Percentiles rank a stretch among this genome's conserved stretches.
These are phyloP conservation scores for Trametes cingulata DNA, from an alignment of 768 basidiomycete species.

Conservation along the genomic window DNA sequence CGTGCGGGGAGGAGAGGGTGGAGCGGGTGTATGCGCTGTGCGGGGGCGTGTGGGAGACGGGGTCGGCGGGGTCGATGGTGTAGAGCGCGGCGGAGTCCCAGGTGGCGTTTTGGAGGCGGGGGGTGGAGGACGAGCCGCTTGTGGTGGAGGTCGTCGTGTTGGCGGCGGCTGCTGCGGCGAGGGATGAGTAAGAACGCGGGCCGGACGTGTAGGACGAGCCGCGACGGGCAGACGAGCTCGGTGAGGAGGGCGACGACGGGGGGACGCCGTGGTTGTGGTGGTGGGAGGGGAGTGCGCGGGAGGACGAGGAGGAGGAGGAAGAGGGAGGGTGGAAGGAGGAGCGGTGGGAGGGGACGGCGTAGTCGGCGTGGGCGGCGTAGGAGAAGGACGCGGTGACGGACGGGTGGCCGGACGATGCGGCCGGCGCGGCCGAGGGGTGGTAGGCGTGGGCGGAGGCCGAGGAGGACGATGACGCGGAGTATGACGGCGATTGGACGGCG, in stretches of 20 bases:
- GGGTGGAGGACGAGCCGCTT: neutral
- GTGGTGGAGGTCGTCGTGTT: neutral
- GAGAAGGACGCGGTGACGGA: conserved; percentile 10
- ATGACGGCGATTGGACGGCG: conserved; percentile 14
- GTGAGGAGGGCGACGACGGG: neutral
- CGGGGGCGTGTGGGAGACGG: neutral
- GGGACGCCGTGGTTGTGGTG: neutral
- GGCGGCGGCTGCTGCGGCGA: conserved; percentile 3
- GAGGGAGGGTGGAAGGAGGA: conserved; percentile 1
- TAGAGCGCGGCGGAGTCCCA: conserved; percentile 20
- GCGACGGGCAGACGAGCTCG: neutral
- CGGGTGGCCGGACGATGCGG: conserved; percentile 7
- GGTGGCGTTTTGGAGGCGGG: conserved; percentile 16
- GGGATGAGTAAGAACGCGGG: conserved; percentile 7
- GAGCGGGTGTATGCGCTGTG: conserved; percentile 4
- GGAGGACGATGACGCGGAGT: conserved; percentile 11
- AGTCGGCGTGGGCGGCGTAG: conserved; percentile 9
- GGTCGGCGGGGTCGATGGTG: conserved; percentile 19
- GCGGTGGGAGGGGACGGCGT: conserved; percentile 4
- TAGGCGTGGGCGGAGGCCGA: conserved; percentile 5
- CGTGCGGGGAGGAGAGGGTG: neutral
- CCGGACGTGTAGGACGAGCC: conserved; percentile 7
- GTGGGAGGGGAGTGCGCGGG: neutral
- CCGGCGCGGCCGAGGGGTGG: neutral
- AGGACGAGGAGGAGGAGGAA: neutral